Percentiles rank a stretch among this genome's conserved stretches.
Evolutionary conservation across 305 asterid species (phyloP).

Genomic region (Ajuga reptans): DNA sequence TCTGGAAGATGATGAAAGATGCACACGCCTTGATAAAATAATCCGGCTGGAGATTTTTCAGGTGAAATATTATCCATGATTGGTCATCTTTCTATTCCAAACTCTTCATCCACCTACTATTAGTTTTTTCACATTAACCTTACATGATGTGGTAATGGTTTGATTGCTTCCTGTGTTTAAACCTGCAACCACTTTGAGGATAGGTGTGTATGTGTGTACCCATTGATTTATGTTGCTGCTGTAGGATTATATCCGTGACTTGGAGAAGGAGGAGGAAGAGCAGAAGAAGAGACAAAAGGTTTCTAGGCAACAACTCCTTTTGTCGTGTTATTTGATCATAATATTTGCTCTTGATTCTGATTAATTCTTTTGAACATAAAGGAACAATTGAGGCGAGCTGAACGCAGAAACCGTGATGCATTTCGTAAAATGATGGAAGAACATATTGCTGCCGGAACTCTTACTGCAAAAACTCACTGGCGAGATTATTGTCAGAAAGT

Average conservation of each 20-base stretch:
- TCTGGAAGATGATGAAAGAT: conserved; percentile 90
- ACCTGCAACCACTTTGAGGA: conserved; percentile 4
- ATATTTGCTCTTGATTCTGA: conserved; percentile 13
- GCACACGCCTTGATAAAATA: conserved; percentile 82
- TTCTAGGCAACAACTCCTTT: conserved; percentile 12
- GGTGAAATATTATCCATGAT: conserved; percentile 38
- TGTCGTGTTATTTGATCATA: conserved; percentile 8
- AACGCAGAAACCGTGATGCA: conserved; percentile 90
- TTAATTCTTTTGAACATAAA: conserved; percentile 22
- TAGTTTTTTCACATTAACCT: conserved; percentile 13
- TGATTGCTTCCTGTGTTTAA: neutral
- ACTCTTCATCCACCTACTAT: conserved; percentile 6
- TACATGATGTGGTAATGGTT: conserved; percentile 8
- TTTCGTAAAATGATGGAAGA: conserved; percentile 86
- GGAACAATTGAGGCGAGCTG: conserved; percentile 82
- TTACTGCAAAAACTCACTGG: conserved; percentile 89
- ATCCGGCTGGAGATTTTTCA: conserved; percentile 85
- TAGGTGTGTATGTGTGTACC: neutral
- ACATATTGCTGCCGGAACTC: conserved; percentile 65
- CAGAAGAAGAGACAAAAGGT: conserved; percentile 83
- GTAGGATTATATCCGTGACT: conserved; percentile 89
- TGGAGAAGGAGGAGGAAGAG: conserved; percentile 95
- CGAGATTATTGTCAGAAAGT: conserved; percentile 83
- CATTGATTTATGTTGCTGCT: conserved; percentile 23
- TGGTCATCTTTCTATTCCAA: conserved; percentile 2